phyloP scores from a whole-genome alignment of 441 rosid genomes.

The Jatropha podagrica region DNA sequence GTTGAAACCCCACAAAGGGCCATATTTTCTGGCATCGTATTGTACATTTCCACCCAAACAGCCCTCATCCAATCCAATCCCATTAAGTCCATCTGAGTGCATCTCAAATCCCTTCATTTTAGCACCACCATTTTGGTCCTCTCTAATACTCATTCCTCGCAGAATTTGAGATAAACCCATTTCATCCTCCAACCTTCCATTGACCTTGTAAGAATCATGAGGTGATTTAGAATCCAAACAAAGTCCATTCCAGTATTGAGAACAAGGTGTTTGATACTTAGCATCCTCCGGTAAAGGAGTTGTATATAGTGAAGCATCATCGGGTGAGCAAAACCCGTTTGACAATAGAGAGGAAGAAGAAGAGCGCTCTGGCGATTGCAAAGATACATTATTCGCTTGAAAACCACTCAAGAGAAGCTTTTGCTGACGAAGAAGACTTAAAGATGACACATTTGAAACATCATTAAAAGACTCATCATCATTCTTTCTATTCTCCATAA shows the following conservation, averaged over 20 bases:
- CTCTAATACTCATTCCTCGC: constrained; percentile 43
- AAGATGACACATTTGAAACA: constrained; percentile 23
- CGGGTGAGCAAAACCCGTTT: constrained; percentile 38
- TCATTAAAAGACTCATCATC: constrained; percentile 25
- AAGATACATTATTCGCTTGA: constrained; percentile 25
- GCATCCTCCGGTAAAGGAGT: constrained; percentile 23
- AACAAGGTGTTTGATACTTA: constrained; percentile 17
- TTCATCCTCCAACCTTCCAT: constrained; percentile 28
- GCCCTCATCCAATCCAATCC: constrained; percentile 25
- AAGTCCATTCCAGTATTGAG: constrained; percentile 33
- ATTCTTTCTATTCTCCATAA: constrained; percentile 22
- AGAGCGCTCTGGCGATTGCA: constrained; percentile 35
- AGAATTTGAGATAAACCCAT: constrained; percentile 45
- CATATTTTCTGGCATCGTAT: constrained; percentile 24
- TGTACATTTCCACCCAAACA: constrained; percentile 19
- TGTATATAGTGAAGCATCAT: constrained; percentile 24
- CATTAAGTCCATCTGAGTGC: constrained; percentile 32
- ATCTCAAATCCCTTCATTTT: constrained; percentile 36
- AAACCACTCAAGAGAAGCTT: constrained; percentile 25
- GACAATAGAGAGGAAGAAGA: constrained; percentile 36
- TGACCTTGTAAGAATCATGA: constrained; percentile 21
- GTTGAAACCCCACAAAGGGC: constrained; percentile 27
- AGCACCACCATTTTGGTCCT: constrained; percentile 32
- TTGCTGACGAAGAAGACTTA: constrained; percentile 23
- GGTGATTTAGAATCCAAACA: constrained; percentile 29